Evolutionary conservation across 139 green algal genomes (phyloP), one percentile per base, ranked within the genome.

Genomic region (Chlamydomonas eustigma): DNA sequence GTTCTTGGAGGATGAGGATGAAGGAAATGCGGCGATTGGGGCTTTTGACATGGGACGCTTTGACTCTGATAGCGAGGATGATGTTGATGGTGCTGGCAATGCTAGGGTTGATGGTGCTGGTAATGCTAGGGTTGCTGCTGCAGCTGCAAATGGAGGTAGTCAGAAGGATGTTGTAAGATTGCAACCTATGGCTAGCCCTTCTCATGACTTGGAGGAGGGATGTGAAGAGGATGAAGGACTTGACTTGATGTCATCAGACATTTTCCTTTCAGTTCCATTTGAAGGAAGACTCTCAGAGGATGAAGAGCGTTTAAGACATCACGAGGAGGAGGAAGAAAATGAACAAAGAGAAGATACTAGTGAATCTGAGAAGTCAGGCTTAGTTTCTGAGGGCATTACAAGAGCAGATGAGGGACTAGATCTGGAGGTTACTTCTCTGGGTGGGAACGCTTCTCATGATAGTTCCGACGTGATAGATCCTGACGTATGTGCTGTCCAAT

Each of bases 61-160:
- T 31, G 52, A 31, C 12, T 68, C 52, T 8, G 52, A 68, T 28
- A 68, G 52, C 18, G 52, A 68, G 32, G 52, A 68, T 68, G 52
- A 68, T 58, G 44, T 18, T 58, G 44, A 28, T 58, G 44, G 12
- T 58, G 12, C 12, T 58, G 44, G 44, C 18, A 18, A 58, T 18
- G 12, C 18, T 28, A 58, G 12, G 44, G 44, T 18, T 28, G 44
- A 18, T 58, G 44, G 12, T 18, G 44, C 12, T 58, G 44, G 18
- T 58, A 58, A 58, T 18, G 44, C 12, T 28, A 18, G 18, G 44
- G 44, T 18, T 28, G 44, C 44, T 58, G 44, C 44, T 18, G 44
- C 12, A 12, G 44, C n/a, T n/a, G n/a, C n/a, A n/a, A n/a, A n/a
- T n/a, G n/a, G n/a, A n/a, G n/a, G n/a, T n/a, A n/a, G n/a, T n/a